phyloP scores from a whole-genome alignment of 78 protist genomes.

The slime mould (Dictyostelium discoideum) region DNA sequence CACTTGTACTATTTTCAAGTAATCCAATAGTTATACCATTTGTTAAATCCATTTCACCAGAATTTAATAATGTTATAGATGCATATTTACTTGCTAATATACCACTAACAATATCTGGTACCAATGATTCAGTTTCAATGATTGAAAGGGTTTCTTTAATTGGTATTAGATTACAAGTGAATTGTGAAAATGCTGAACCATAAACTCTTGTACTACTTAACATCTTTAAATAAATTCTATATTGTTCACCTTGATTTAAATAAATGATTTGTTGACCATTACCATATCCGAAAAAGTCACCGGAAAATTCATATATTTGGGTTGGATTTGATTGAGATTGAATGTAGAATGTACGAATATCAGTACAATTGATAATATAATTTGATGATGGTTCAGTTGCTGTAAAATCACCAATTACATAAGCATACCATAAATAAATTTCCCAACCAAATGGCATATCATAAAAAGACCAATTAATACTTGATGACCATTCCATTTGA shows the following conservation, averaged over 20 bases:
- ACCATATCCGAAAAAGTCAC: constrained; percentile 56
- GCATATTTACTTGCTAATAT: constrained; percentile 15
- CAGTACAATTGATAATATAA: constrained; percentile 32
- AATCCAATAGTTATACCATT: neutral
- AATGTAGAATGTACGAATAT: constrained; percentile 7
- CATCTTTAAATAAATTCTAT: constrained; percentile 11
- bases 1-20: neutral
- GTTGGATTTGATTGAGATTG: neutral
- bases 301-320: neutral
- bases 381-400: neutral
- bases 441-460: constrained; percentile 35
- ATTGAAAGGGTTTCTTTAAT: neutral
- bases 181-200: constrained; percentile 7
- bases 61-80: neutral
- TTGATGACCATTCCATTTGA: constrained; percentile 4
- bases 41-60: neutral
- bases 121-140: neutral
- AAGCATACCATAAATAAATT: constrained; percentile 59
- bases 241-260: constrained; percentile 8
- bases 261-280: constrained; percentile 26
- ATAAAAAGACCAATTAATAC: constrained; percentile 17
- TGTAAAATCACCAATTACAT: constrained; percentile 42
- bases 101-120: constrained; percentile 52
- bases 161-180: neutral
- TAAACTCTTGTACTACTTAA: constrained; percentile 14